Percentiles rank a stretch among this genome's conserved stretches.
Conservation (phyloP, 805 yeast species). For the Metschnikowia santaceciliae region DNA sequence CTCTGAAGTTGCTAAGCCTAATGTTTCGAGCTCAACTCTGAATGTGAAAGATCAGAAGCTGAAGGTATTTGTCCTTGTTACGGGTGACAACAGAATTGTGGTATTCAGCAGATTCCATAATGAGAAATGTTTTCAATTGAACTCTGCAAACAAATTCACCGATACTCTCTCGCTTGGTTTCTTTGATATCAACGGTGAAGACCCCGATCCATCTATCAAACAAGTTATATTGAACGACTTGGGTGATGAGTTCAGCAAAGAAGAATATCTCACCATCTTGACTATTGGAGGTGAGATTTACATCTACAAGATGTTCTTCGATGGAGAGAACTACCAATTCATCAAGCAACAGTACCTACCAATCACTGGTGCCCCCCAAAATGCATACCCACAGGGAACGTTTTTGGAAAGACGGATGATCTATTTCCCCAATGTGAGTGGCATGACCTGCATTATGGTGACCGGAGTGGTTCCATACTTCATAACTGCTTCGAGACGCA, state of each 20-base stretch:
- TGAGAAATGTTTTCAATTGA: slow-evolving; percentile 51
- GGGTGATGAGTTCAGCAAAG: slow-evolving; percentile 53
- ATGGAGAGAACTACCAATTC: slow-evolving; percentile 41
- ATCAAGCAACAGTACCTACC: slow-evolving; percentile 42
- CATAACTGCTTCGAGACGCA: slow-evolving; percentile 59
- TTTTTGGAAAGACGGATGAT: slow-evolving; percentile 64
- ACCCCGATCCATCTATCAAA: slow-evolving; percentile 72
- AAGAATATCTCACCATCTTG: slow-evolving; percentile 64
- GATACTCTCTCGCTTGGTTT: slow-evolving; percentile 40
- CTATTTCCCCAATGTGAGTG: slow-evolving; percentile 54
- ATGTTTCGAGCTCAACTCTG: neutral
- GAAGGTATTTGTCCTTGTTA: slow-evolving; percentile 58
- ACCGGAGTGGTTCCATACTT: slow-evolving; percentile 73
- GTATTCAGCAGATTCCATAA: slow-evolving; percentile 55
- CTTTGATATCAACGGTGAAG: slow-evolving; percentile 48
- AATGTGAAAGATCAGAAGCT: slow-evolving; percentile 23
- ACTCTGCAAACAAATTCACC: slow-evolving; percentile 45
- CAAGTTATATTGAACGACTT: slow-evolving; percentile 59
- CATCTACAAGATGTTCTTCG: slow-evolving; percentile 56
- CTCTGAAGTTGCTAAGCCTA: slow-evolving; percentile 3
- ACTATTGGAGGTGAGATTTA: slow-evolving; percentile 81
- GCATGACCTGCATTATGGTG: slow-evolving; percentile 57
- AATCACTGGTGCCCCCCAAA: slow-evolving; percentile 77
- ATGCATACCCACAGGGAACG: slow-evolving; percentile 67
- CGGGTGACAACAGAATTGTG: slow-evolving; percentile 73